A percentile compares a stretch with the other conserved stretches of the same genome.
These are phyloP conservation scores for Myriosclerotinia curreyana DNA, from an alignment of 2,329 filamentous ascomycete species.

Conservation along the genomic window DNA sequence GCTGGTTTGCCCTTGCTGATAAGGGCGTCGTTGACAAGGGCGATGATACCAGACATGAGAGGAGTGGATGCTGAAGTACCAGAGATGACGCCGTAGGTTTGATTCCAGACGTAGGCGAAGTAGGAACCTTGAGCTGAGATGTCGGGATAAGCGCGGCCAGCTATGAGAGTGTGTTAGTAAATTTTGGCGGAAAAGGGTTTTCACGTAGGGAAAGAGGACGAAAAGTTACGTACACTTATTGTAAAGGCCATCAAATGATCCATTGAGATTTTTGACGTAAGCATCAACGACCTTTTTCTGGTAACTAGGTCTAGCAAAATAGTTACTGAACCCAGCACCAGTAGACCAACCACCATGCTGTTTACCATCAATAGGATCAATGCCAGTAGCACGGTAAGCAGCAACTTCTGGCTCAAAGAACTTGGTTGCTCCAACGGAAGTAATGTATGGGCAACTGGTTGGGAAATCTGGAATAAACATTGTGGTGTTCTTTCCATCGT, in stretches of 20 bases:
- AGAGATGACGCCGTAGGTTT: slow-evolving; percentile 42
- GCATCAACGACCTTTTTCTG: slow-evolving; percentile 44
- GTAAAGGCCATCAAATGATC: slow-evolving; percentile 47
- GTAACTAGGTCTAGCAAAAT: slow-evolving; percentile 48
- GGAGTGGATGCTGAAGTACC: slow-evolving; percentile 56
- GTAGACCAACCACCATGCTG: slow-evolving; percentile 41
- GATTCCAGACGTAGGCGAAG: slow-evolving; percentile 46
- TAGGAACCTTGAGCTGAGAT: slow-evolving; percentile 56
- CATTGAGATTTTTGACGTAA: slow-evolving; percentile 45
- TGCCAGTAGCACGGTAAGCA: slow-evolving; percentile 36
- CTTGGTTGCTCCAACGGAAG: slow-evolving; percentile 30
- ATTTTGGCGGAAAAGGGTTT: not conserved
- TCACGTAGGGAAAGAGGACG: not conserved
- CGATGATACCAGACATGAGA: slow-evolving; percentile 53
- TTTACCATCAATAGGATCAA: slow-evolving; percentile 40
- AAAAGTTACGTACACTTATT: slow-evolving; percentile 35
- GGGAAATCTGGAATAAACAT: slow-evolving; percentile 56
- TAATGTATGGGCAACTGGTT: slow-evolving; percentile 42
- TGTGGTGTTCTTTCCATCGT: slow-evolving; percentile 54
- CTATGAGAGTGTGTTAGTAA: slow-evolving; percentile 17
- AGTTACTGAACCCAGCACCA: slow-evolving; percentile 52
- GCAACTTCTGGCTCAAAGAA: slow-evolving; percentile 29
- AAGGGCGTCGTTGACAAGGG: slow-evolving; percentile 60
- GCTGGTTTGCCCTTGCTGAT: slow-evolving; percentile 48
- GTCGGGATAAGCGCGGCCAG: slow-evolving; percentile 51